Percentiles rank a stretch among this genome's conserved stretches.
phyloP scores from a whole-genome alignment of 1,284 basidiomycete genomes.

The Trichosporon coremiiforme region DNA sequence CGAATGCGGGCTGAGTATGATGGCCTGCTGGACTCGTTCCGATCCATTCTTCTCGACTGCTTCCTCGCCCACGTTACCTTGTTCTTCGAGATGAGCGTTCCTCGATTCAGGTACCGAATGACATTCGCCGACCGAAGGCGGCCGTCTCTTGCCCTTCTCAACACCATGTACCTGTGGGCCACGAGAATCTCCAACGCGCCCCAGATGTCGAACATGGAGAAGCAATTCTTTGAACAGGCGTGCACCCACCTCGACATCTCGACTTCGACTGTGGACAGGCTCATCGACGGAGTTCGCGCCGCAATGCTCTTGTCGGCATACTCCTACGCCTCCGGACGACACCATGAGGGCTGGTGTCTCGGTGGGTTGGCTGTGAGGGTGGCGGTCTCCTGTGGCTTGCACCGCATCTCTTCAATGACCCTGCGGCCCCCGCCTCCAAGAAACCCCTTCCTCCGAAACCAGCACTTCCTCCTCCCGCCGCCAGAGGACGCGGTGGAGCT shows the following conservation, averaged over 20 bases:
- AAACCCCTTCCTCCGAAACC: conserved; percentile 44
- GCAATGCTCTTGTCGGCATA: conserved; percentile 49
- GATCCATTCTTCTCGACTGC: conserved; percentile 43
- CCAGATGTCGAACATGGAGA: conserved; percentile 40
- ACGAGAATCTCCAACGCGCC: conserved; percentile 48
- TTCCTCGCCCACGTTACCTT: conserved; percentile 47
- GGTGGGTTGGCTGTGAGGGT: conserved; percentile 44
- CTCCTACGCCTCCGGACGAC: conserved; percentile 46
- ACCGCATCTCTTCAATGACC: conserved; percentile 44
- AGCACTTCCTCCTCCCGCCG: conserved; percentile 44
- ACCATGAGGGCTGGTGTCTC: conserved; percentile 52
- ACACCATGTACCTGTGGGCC: conserved; percentile 55
- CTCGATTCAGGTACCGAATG: conserved; percentile 49
- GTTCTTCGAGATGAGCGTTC: conserved; percentile 53
- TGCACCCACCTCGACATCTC: conserved; percentile 43
- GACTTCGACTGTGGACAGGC: conserved; percentile 43
- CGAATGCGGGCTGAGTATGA: conserved; percentile 40
- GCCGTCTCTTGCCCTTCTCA: conserved; percentile 47
- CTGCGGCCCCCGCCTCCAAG: conserved; percentile 32
- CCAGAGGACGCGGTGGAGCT: conserved; percentile 50
- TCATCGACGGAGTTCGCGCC: conserved; percentile 48
- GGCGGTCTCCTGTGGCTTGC: conserved; percentile 49
- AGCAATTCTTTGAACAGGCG: conserved; percentile 45
- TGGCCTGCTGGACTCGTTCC: conserved; percentile 41
- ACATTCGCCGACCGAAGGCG: conserved; percentile 46